Conservation (phyloP, 306 rosid genomes). For the Vachellia collinsii region DNA sequence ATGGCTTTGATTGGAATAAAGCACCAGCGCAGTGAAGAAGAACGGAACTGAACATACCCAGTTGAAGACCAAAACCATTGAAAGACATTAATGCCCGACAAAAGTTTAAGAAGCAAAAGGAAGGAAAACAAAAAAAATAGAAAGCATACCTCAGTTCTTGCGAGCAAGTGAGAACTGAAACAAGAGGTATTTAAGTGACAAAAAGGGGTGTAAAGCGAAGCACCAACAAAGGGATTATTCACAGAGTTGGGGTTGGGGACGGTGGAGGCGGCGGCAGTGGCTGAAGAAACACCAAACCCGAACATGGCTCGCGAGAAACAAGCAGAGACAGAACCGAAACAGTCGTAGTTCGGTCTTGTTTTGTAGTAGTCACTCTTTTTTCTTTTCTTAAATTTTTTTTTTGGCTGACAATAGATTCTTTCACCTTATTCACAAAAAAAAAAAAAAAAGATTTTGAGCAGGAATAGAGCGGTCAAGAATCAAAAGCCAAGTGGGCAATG, state of each 20-base stretch:
- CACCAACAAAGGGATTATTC: constrained; percentile 19
- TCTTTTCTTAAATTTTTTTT: too few species aligned
- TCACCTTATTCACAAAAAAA: too few species aligned
- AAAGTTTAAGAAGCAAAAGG: not conserved
- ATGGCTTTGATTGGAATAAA: constrained; percentile 59
- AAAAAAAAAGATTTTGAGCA: too few species aligned
- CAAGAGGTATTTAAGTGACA: not conserved
- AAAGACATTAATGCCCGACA: not conserved
- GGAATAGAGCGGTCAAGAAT: not conserved
- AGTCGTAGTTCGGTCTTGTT: not conserved
- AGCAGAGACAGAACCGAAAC: too few species aligned
- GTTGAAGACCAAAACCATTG: constrained; percentile 27
- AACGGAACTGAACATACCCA: constrained; percentile 35
- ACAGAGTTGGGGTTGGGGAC: constrained; percentile 24
- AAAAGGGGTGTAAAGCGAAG: constrained; percentile 25
- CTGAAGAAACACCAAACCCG: constrained; percentile 25
- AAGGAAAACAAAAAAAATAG: not conserved
- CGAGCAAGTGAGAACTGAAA: constrained; percentile 26
- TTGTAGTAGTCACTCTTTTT: not conserved
- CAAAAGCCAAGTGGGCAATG: not conserved
- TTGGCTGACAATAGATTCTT: not conserved
- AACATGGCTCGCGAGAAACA: constrained; percentile 27
- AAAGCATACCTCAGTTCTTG: constrained; percentile 36
- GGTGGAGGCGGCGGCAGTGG: constrained; percentile 31
- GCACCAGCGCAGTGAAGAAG: constrained; percentile 40